Base-by-base conservation (phyloP, 768 basidiomycete species). In the Pulveroboletus sp. region DNA sequence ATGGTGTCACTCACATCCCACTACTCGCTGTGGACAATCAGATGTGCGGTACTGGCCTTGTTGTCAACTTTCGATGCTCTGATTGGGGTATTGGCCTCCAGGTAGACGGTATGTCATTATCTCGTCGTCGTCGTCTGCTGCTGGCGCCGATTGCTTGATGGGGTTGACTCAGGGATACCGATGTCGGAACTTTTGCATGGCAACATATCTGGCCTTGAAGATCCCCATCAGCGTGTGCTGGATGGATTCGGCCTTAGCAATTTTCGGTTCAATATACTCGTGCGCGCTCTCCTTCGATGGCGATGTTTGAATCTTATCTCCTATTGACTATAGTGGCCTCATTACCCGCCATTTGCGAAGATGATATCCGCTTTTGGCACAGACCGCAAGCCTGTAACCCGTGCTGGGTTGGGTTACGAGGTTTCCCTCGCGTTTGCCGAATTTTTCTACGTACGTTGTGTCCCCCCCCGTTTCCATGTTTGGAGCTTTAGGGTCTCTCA, bases 341-440 rank as follows among this genome's bases (percentile, higher is more conserved):
- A 63, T 36, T 65, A 65, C 17, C 53, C 54, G 26, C 53, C 56
- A 9, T 65, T 61, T 37, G 46, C 27, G 10, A 64, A 65, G 43
- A 14, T 44, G 11, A 58, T 64, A 30, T 61, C 63, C 24, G 59
- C 61, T 29, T 50, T 59, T 29, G 61, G 56, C 30, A 42, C 23
- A 16, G 53, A 57, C 4, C 49, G 55, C 4, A 59, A 52, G 31
- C 47, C 55, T 4, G 31, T 65, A 20, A 61, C 53, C 32, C 63
- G 61, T 20, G 59, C 54, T 23, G 51, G 45, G 50, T 53, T 64
- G 44, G 63, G 63, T 43, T 61, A 63, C 10, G 62, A 64, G 20
- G 63, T 61, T 27, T 55, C 63, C 38, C 56, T 63, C 37, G 63
- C 63, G 9, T 64, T 64, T 54, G 61, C 63, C 45, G 63, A 63